Evolutionary conservation across 805 yeast genomes (phyloP).

Genomic region (Ogataea degrootiae): DNA sequence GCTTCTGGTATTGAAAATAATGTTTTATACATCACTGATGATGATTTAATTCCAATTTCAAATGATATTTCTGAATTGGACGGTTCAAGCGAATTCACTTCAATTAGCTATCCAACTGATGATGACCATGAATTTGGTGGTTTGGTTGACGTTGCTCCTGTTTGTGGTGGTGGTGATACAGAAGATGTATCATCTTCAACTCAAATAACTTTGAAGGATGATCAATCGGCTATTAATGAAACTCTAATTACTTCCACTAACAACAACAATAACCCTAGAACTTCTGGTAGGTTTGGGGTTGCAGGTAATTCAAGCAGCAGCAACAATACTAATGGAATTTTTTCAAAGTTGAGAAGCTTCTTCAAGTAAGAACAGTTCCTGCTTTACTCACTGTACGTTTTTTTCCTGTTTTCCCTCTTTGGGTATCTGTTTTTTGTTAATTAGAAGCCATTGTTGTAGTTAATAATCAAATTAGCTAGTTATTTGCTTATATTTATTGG

Average conservation of each 20-base stretch:
- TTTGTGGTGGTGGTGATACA: conserved; percentile 3
- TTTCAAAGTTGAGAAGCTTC: conserved; percentile 22
- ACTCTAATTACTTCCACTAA: conserved; percentile 1
- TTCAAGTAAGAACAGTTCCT: conserved; percentile 9
- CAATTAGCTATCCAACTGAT: conserved; percentile 26
- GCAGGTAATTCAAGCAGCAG: conserved; percentile 1
- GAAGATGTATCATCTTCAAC: conserved; percentile 1
- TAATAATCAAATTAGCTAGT: not conserved
- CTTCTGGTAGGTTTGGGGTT: not conserved
- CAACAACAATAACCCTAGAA: not conserved
- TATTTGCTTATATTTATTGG: not conserved
- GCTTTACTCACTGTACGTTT: not conserved
- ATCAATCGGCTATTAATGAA: not conserved
- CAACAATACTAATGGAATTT: conserved; percentile 7
- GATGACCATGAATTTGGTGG: conserved; percentile 9
- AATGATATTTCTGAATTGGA: conserved; percentile 11
- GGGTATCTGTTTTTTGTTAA: not conserved
- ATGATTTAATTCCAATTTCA: conserved; percentile 17
- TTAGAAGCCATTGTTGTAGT: not conserved
- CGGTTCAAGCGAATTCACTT: conserved; percentile 29
- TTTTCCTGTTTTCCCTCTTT: conserved; percentile 1
- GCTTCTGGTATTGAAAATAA: conserved; percentile 47
- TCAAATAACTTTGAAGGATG: not conserved
- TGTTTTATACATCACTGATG: conserved; percentile 36
- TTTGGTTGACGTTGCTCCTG: conserved; percentile 7